Base-by-base conservation (phyloP, 495 filamentous ascomycete genomes). In the Xylaria castorea region DNA sequence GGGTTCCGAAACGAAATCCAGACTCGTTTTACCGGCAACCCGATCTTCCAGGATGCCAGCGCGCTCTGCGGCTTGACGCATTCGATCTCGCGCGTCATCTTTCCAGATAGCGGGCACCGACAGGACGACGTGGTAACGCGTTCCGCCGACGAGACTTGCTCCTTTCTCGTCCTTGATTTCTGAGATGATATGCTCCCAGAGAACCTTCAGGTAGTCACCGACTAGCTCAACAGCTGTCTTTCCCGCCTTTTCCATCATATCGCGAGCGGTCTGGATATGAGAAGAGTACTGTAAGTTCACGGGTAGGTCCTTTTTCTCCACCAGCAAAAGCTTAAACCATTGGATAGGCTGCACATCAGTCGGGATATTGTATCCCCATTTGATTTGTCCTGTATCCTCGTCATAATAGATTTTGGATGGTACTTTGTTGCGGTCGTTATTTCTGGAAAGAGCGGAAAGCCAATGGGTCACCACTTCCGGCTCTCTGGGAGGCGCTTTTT, bases 281-380 rank as follows among this genome's bases (percentile, higher is more conserved):
- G 36, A 25, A 8, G 74, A 77, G 6, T 36, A 2, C 3, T 46
- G 50, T 0, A 80, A 61, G 0, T 79, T 55, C 0, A 36, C 40
- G 0, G 71, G 66, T 0, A 81, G 40, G 32, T 80, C 80, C 7
- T 79, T 22, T 0, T 76, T 61, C 2, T 80, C 70, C 8, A 81
- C 16, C 5, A 82, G 67, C 2, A 81, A 70, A 0, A 82, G 70
- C 75, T 82, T 82, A 64, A 81, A 80, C 80, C 80, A 81, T 36
- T 68, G 61, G 5, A 78, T 20, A 4, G 75, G 72, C 20, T 80
- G 70, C 0, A 34, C 51, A 11, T 75, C 72, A 11, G 32, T 8
- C 0, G 75, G 73, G 2, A 80, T 69, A 0, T 44, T 66, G 40
- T 79, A 80, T 0, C 81, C 81, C 81, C 80, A 81, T 22, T 46